Percentiles rank a stretch among this genome's conserved stretches.
Evolutionary conservation across 257 asterid genomes (phyloP).

Genomic region (Coffea eugenioides): DNA sequence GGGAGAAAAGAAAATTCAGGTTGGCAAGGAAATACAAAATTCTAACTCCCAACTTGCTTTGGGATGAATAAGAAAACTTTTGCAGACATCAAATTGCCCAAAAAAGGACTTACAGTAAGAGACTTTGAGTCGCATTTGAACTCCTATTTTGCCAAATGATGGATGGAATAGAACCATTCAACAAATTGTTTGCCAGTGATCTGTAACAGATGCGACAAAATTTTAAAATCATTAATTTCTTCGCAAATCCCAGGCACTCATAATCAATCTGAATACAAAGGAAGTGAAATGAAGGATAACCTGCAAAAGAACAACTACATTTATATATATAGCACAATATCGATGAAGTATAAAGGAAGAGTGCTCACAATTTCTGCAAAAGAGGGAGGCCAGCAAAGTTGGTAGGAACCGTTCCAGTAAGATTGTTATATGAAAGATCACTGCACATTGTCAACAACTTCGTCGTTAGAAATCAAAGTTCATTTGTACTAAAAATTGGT

Average conservation of each 20-base stretch:
- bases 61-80: neutral
- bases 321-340: neutral
- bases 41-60: neutral
- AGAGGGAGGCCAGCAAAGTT: conserved; percentile 76
- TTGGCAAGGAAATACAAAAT: neutral
- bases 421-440: conserved; percentile 70
- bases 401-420: conserved; percentile 73
- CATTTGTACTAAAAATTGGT: neutral
- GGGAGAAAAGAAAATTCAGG: neutral
- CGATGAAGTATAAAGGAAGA: neutral
- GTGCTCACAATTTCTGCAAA: conserved; percentile 78
- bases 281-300: neutral
- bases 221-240: neutral
- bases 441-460: conserved; percentile 39
- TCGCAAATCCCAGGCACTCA: neutral
- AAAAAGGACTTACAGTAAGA: conserved; percentile 61
- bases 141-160: conserved; percentile 75
- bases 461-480: neutral
- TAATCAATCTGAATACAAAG: neutral
- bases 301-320: neutral
- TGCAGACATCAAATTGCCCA: neutral
- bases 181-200: conserved; percentile 65
- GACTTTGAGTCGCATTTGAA: conserved; percentile 55
- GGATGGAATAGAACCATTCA: conserved; percentile 83
- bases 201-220: conserved; percentile 42